Conservation (phyloP, 2,329 filamentous ascomycete species). For the Ophiocordyceps camponoti-leonardi region DNA sequence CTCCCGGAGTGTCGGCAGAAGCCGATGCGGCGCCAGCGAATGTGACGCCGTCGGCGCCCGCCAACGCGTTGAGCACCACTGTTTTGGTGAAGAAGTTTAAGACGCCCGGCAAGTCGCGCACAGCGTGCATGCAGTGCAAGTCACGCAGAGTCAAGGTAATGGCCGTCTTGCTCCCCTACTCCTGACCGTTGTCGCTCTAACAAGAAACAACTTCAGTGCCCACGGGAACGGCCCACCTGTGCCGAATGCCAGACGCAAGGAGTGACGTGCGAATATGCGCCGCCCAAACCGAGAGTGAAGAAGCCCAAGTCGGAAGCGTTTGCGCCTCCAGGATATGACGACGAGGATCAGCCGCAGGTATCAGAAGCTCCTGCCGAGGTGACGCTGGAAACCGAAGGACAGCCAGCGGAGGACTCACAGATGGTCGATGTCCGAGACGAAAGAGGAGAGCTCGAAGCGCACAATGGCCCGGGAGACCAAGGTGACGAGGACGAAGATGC, state of each 20-base stretch:
- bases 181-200: neutral
- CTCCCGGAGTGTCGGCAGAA: constrained; percentile 11
- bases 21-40: constrained; percentile 16
- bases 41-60: constrained; percentile 10
- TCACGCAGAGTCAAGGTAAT: constrained; percentile 20
- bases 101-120: constrained; percentile 11
- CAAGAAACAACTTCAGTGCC: constrained; percentile 17
- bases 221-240: constrained; percentile 22
- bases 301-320: constrained; percentile 7
- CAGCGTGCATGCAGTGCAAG: constrained; percentile 18
- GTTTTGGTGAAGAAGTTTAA: constrained; percentile 6
- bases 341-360: constrained; percentile 3
- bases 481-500: neutral
- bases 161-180: neutral
- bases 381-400: constrained; percentile 2
- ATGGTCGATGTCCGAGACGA: neutral
- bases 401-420: neutral
- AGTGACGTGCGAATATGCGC: constrained; percentile 20
- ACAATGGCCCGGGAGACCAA: neutral
- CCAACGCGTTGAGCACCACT: constrained; percentile 2
- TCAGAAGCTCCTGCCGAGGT: constrained; percentile 4
- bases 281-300: constrained; percentile 11
- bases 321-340: constrained; percentile 5
- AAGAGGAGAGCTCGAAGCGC: neutral
- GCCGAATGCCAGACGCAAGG: constrained; percentile 16